phyloP scores from a whole-genome alignment of 305 asterid species.

The Ajuga reptans region DNA sequence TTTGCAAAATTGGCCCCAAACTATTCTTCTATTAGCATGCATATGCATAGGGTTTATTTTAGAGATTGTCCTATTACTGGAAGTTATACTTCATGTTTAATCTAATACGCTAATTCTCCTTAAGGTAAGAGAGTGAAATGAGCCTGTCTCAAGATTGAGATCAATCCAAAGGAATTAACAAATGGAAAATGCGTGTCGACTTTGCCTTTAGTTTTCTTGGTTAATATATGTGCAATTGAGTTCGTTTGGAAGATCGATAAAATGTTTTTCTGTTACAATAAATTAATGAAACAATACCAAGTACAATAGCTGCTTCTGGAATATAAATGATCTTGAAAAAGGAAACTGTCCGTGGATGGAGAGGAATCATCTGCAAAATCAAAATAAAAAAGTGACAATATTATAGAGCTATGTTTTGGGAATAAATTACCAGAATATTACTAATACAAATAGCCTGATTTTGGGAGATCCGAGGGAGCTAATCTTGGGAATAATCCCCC shows the following conservation, averaged over 20 bases:
- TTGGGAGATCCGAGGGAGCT: too few species aligned
- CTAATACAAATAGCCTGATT: too few species aligned
- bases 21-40: not conserved
- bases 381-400: too few species aligned
- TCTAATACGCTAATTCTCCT: not conserved
- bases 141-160: conserved; percentile 5
- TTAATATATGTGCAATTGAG: not conserved
- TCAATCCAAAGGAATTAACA: not conserved
- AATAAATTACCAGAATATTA: too few species aligned
- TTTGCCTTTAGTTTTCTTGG: not conserved
- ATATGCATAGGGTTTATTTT: not conserved
- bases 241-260: not conserved
- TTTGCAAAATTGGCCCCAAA: not conserved
- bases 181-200: not conserved
- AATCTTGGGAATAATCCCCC: too few species aligned
- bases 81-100: not conserved
- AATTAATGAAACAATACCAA: too few species aligned
- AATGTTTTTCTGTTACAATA: not conserved
- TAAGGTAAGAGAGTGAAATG: not conserved
- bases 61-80: not conserved
- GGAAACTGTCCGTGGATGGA: too few species aligned
- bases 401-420: too few species aligned
- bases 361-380: too few species aligned
- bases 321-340: too few species aligned
- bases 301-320: too few species aligned